Evolutionary conservation across 1,284 basidiomycete genomes (phyloP), one percentile per base, ranked within the genome.

Genomic region (Marasmius tenuissimus): DNA sequence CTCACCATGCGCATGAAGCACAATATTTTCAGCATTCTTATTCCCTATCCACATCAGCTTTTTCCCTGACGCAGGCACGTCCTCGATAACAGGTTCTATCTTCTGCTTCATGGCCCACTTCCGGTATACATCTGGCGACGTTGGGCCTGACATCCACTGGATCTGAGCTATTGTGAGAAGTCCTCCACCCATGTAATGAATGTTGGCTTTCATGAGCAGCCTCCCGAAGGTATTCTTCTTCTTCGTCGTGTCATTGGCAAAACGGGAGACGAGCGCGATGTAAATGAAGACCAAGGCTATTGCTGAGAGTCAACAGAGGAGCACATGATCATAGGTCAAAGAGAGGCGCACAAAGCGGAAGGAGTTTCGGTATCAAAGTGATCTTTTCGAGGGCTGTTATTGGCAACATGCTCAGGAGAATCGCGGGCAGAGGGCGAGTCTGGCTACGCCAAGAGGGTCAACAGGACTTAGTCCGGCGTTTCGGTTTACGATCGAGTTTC

Each of bases 1-100:
- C 71, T 22, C 60, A 79, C 79, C 78, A 61, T 75, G 79, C 9
- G 75, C 62, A 58, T 72, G 78, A 7, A 78, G 57, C 12, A 80
- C 63, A 9, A 80, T 75, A n/a, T 70, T 70, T 39, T 78, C 75
- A 3, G 70, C 71, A 22, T 71, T 66, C 59, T 75, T 76, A 6
- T 69, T 69, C 2, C 77, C 78, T 48, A 80, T 68, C 78, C 78
- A 80, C 48, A 76, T 61, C 4, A 81, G 58, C 10, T 45, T 61
- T 45, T 34, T 49, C 22, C 55, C 62, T 37, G 35, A 47, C 6
- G 35, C 16, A 3, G 52, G 52, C 34, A 37, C 37, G 9, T 37
- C n/a, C 34, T 54, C 52, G 9, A 38, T 12, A 7, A 18, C 63
- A 66, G 7, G 73, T 70, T 18, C 69, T 69, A 8, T 71, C 67